Conservation (phyloP, 768 basidiomycete species). For the Kwoniella newhampshirensis region DNA sequence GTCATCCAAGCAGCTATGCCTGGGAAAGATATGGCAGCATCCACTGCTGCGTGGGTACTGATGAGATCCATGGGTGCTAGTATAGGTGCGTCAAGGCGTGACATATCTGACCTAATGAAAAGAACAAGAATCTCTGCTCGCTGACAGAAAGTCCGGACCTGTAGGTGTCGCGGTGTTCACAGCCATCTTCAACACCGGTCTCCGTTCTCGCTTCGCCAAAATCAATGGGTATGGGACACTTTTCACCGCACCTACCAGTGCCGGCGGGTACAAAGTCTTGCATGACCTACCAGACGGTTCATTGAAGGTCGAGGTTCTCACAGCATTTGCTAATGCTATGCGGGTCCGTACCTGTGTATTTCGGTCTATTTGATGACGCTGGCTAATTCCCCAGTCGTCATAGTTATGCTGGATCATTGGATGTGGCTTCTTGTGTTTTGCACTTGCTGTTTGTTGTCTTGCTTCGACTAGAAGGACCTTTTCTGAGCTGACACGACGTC, state of each 20-base stretch:
- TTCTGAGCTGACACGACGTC: too few relatives aligned
- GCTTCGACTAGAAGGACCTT: too few relatives aligned
- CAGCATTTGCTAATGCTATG: slow-evolving; percentile 46
- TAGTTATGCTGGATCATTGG: slow-evolving; percentile 44
- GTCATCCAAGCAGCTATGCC: slow-evolving; percentile 51
- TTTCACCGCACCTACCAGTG: slow-evolving; percentile 28
- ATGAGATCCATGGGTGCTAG: slow-evolving; percentile 41
- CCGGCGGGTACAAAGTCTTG: slow-evolving; percentile 35
- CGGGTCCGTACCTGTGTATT: slow-evolving; percentile 31
- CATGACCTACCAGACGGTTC: slow-evolving; percentile 44
- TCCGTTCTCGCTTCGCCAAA: slow-evolving; percentile 32
- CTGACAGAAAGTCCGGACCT: neutral
- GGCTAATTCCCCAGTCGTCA: neutral
- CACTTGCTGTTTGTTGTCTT: slow-evolving; percentile 30
- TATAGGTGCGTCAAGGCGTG: slow-evolving; percentile 26
- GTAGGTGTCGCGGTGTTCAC: slow-evolving; percentile 37
- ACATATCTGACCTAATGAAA: neutral
- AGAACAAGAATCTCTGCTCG: neutral
- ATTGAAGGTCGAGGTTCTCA: slow-evolving; percentile 36
- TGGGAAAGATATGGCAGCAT: slow-evolving; percentile 48
- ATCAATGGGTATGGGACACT: slow-evolving; percentile 41
- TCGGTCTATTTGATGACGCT: neutral
- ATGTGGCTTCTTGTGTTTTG: slow-evolving; percentile 28
- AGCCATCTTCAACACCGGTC: slow-evolving; percentile 36
- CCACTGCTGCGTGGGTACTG: slow-evolving; percentile 45